Conservation (phyloP, 306 rosid genomes). For the Sicyos baderoa region DNA sequence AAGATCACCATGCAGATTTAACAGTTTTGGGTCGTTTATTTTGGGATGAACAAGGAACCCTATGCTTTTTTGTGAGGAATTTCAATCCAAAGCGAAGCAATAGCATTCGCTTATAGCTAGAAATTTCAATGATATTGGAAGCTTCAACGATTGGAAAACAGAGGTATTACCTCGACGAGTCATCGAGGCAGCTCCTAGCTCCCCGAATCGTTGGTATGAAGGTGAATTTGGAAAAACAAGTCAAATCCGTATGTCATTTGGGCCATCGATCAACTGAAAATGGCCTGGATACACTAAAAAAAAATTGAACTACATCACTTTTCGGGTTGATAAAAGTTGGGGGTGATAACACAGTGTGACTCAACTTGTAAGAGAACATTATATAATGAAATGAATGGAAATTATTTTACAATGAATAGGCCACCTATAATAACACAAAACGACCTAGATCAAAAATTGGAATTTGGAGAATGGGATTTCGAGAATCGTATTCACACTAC, state of each 20-base stretch:
- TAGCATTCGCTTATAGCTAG: too few relatives aligned
- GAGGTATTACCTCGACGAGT: neutral
- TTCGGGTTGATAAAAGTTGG: neutral
- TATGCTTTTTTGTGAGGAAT: too few relatives aligned
- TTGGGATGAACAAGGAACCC: neutral
- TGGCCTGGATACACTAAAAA: slow-evolving; percentile 16
- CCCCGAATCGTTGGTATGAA: neutral
- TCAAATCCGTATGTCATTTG: neutral
- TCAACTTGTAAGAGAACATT: slow-evolving; percentile 2
- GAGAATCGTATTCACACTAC: slow-evolving; percentile 25
- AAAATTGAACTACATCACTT: neutral
- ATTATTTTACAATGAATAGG: slow-evolving; percentile 44
- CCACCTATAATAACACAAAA: slow-evolving; percentile 26
- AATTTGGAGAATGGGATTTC: slow-evolving; percentile 27
- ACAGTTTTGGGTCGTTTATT: too few relatives aligned
- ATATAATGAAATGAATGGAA: slow-evolving; percentile 22
- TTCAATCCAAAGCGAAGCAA: too few relatives aligned
- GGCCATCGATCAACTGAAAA: neutral
- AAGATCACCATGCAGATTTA: too few relatives aligned
- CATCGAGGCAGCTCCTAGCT: slow-evolving; percentile 7
- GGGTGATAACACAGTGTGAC: neutral
- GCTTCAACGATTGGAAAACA: neutral
- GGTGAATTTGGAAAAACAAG: neutral
- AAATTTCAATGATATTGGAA: neutral
- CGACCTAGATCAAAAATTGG: slow-evolving; percentile 38